phyloP scores from a whole-genome alignment of 2,329 filamentous ascomycete species.

The Penicillium sp. region DNA sequence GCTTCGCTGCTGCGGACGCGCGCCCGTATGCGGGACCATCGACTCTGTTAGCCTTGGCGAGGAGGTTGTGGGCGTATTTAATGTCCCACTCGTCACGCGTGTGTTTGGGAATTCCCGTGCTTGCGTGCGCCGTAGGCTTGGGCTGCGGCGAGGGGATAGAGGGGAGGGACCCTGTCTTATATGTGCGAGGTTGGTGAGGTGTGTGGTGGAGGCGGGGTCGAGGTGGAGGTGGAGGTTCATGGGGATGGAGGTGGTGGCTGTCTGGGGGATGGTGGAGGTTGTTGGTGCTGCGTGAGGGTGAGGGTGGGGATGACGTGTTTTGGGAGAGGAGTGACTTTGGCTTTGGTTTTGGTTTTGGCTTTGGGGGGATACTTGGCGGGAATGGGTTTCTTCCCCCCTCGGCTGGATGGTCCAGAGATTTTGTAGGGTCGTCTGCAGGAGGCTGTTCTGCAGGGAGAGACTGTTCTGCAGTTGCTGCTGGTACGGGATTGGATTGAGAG shows the following conservation, averaged over 20 bases:
- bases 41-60: neutral
- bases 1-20: neutral
- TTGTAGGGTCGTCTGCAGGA: conserved; percentile 5
- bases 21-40: neutral
- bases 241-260: neutral
- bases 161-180: neutral
- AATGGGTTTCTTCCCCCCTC: neutral
- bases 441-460: conserved; percentile 5
- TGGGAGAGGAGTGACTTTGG: neutral
- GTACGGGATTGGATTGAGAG: conserved; percentile 8
- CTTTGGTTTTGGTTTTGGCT: neutral
- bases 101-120: neutral
- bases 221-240: neutral
- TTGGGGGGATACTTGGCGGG: too few relatives aligned
- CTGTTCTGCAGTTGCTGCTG: conserved; percentile 6
- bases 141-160: neutral
- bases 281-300: neutral
- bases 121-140: neutral
- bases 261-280: neutral
- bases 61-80: neutral
- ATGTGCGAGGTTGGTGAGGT: neutral
- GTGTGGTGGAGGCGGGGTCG: neutral
- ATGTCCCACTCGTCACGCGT: neutral
- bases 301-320: neutral
- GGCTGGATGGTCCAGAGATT: neutral